Percentiles rank a stretch among this genome's conserved stretches.
Conservation (phyloP, 2,329 filamentous ascomycete genomes). For the Bertia moriformis region DNA sequence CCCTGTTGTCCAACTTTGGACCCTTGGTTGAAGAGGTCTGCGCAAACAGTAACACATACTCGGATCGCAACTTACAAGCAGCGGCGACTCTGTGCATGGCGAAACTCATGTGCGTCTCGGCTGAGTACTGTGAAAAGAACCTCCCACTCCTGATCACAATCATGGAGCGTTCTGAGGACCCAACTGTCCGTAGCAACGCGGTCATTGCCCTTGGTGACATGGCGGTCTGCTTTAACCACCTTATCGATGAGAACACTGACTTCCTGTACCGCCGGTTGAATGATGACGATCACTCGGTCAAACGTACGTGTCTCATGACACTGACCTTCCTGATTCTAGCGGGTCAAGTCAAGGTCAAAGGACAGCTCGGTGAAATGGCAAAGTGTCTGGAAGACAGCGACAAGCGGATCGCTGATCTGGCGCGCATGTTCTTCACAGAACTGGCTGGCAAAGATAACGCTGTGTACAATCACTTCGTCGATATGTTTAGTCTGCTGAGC, state of each 20-base stretch:
- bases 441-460: slow-evolving; percentile 96
- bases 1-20: slow-evolving; percentile 78
- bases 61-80: slow-evolving; percentile 77
- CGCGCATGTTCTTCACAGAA: slow-evolving; percentile 96
- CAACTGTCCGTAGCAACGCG: slow-evolving; percentile 86
- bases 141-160: slow-evolving; percentile 91
- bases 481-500: slow-evolving; percentile 91
- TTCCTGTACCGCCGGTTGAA: slow-evolving; percentile 90
- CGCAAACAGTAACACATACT: slow-evolving; percentile 83
- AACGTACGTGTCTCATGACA: slow-evolving; percentile 96
- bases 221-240: slow-evolving; percentile 98
- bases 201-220: slow-evolving; percentile 96
- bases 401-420: slow-evolving; percentile 81
- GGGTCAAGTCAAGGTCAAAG: slow-evolving; percentile 98
- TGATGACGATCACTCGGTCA: slow-evolving; percentile 76
- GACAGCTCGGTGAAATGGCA: slow-evolving; percentile 95
- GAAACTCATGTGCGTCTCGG: slow-evolving; percentile 96
- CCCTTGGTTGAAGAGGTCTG: slow-evolving; percentile 87
- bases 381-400: slow-evolving; percentile 97
- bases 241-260: slow-evolving; percentile 98
- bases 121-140: slow-evolving; percentile 89
- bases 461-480: slow-evolving; percentile 97
- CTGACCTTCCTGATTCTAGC: slow-evolving; percentile 92
- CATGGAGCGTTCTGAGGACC: slow-evolving; percentile 83
- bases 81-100: slow-evolving; percentile 87